Conservation (phyloP, 2,329 filamentous ascomycete genomes). For the Aspergillus terreus region DNA sequence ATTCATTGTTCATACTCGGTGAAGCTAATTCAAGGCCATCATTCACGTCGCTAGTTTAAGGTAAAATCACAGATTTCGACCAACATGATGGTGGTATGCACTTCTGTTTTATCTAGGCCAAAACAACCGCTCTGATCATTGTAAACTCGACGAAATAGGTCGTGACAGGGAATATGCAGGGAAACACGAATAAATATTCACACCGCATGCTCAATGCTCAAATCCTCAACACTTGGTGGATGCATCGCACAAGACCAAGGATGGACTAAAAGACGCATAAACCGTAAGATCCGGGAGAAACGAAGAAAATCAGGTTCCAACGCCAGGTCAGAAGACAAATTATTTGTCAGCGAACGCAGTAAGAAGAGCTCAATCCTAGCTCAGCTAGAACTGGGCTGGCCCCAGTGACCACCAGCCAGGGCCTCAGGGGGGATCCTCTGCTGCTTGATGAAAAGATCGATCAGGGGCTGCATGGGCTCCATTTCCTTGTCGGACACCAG, state of each 20-base stretch:
- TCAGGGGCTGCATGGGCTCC: slow-evolving; percentile 91
- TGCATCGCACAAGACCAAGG: slow-evolving; percentile 13
- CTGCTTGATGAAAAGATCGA: slow-evolving; percentile 87
- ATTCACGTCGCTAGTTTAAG: slow-evolving; percentile 9
- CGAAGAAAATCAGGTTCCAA: slow-evolving; percentile 25
- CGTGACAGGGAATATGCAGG: slow-evolving; percentile 12
- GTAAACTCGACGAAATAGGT: slow-evolving; percentile 1
- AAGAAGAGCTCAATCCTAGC: slow-evolving; percentile 11
- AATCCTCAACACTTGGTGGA: slow-evolving; percentile 19
- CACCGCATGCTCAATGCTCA: slow-evolving; percentile 36
- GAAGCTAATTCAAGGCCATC: slow-evolving; percentile 5
- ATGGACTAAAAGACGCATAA: slow-evolving; percentile 1
- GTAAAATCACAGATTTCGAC: slow-evolving; percentile 6
- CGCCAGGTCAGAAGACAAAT: slow-evolving; percentile 31
- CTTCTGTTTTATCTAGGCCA: slow-evolving; percentile 12
- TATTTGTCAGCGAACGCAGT: slow-evolving; percentile 16
- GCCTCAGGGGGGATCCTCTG: slow-evolving; percentile 76
- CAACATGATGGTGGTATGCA: slow-evolving; percentile 8
- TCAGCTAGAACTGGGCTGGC: slow-evolving; percentile 33
- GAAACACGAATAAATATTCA: slow-evolving; percentile 23
- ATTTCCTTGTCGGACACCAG: slow-evolving; percentile 86
- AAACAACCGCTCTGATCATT: slow-evolving; percentile 1
- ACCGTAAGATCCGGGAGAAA: slow-evolving; percentile 9
- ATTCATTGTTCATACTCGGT: slow-evolving; percentile 5
- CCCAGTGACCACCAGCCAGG: slow-evolving; percentile 40